Conservation (phyloP, 495 filamentous ascomycete genomes). For the Xylaria longipes region DNA sequence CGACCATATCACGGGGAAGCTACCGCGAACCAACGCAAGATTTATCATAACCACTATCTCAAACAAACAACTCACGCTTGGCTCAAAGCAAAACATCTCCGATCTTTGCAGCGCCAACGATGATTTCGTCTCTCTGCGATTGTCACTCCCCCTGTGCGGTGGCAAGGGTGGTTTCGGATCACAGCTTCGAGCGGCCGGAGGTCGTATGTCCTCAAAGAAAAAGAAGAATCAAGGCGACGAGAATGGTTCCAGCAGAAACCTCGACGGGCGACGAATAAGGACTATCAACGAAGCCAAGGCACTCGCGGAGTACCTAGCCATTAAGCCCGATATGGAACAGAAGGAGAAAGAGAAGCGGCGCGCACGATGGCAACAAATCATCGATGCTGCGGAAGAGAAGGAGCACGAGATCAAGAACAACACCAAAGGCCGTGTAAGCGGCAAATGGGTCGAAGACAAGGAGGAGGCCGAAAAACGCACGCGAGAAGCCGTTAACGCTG, state of each 20-base stretch:
- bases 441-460: conserved; percentile 92
- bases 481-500: conserved; percentile 78
- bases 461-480: conserved; percentile 84
- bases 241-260: conserved; percentile 87
- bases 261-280: conserved; percentile 87
- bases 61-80: conserved; percentile 68
- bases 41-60: conserved; percentile 84
- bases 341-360: conserved; percentile 85
- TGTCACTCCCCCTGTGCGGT: conserved; percentile 76
- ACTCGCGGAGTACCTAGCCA: conserved; percentile 90
- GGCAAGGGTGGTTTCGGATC: conserved; percentile 98
- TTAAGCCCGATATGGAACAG: conserved; percentile 96
- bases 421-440: conserved; percentile 74
- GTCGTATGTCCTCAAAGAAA: conserved; percentile 93
- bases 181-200: conserved; percentile 93
- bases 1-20: conserved; percentile 63
- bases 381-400: conserved; percentile 79
- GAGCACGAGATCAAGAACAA: conserved; percentile 79
- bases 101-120: conserved; percentile 55
- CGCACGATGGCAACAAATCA: conserved; percentile 81
- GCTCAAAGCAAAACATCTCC: conserved; percentile 58
- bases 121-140: conserved; percentile 79
- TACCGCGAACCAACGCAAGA: conserved; percentile 62
- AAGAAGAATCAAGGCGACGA: conserved; percentile 85
- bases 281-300: conserved; percentile 95